Conservation (phyloP, 352 stramenopile species). For the Phytopythium aichiense region DNA sequence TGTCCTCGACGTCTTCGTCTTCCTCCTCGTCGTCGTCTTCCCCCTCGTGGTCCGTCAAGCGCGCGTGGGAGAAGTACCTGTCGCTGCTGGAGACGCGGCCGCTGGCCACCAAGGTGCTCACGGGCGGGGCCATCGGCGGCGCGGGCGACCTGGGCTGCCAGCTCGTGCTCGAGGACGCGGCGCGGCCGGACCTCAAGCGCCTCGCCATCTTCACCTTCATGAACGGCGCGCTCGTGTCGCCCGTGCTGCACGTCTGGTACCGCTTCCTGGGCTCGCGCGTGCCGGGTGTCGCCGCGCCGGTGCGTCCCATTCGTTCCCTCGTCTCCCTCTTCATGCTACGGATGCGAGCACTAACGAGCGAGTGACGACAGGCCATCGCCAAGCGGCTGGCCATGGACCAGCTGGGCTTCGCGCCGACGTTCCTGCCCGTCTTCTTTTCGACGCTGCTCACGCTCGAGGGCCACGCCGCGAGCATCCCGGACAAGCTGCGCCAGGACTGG, state of each 20-base stretch:
- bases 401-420: constrained; percentile 67
- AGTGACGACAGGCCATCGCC: constrained; percentile 20
- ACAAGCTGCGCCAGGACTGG: constrained; percentile 73
- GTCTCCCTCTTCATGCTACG: too few relatives aligned
- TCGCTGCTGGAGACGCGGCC: constrained; percentile 50
- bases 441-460: constrained; percentile 64
- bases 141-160: constrained; percentile 71
- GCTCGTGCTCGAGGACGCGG: constrained; percentile 37
- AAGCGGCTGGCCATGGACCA: constrained; percentile 78
- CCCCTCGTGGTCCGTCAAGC: constrained; percentile 17
- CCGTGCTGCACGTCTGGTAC: constrained; percentile 82
- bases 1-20: neutral
- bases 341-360: neutral
- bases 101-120: constrained; percentile 64
- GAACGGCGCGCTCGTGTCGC: constrained; percentile 58
- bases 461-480: constrained; percentile 36
- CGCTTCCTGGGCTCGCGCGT: constrained; percentile 38
- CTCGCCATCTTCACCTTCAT: constrained; percentile 63
- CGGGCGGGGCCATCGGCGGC: constrained; percentile 50
- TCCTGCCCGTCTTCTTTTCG: constrained; percentile 73
- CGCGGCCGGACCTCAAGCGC: constrained; percentile 40
- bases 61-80: constrained; percentile 51
- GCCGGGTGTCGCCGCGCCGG: constrained; percentile 25
- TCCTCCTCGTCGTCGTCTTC: neutral
- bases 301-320: constrained; percentile 2